Base-by-base conservation (phyloP, 2,329 filamentous ascomycete species). In the Sporothrix brasiliensis region DNA sequence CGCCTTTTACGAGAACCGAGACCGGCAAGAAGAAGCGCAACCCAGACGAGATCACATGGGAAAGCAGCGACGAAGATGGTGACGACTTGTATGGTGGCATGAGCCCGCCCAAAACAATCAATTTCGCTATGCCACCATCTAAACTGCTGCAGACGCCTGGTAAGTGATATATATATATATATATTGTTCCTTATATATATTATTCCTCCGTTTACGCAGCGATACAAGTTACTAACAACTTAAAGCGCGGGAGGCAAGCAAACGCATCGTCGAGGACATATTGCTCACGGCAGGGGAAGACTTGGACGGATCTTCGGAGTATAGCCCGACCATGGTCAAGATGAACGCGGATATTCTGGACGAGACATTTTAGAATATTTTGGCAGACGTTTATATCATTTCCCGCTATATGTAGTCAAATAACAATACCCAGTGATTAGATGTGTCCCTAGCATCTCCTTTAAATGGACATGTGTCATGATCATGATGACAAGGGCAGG, bases 101-200 rank as follows among this genome's bases (percentile, higher is more conserved):
- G 80, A 97, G 92, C 76, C 95, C 95, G 39, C 95, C 95, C 0
- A 98, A 98, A 83, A 95, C 92, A 13, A 94, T 96, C 72, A 91
- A 94, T 76, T 96, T 96, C 79, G 90, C 91, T 58, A 81, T 96
- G 63, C 91, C 91, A 67, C 90, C 91, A 68, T 91, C 89, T 53
- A 89, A 91, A 77, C 81, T 96, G 27, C 79, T 94, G 78, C 92
- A 94, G 78, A 96, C 92, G 65, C 92, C 92, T 73, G 90, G 89
- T 91, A 80, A 77, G 87, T 34, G 5, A 34, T 34, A 16, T 4
- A 44, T 44, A 11, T 44, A 13, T 2, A 44, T 5, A 44, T 44
- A 44, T 44, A 3, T 24, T 24, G 2, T 24, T 24, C 24, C 2
- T 24, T 10, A 77, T 58, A 24, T 41, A 1, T 21, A 5, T 6